Percentiles rank a stretch among this genome's conserved stretches.
phyloP scores from a whole-genome alignment of 352 stramenopile genomes.

The Phytopythium cucurbitacearum region DNA sequence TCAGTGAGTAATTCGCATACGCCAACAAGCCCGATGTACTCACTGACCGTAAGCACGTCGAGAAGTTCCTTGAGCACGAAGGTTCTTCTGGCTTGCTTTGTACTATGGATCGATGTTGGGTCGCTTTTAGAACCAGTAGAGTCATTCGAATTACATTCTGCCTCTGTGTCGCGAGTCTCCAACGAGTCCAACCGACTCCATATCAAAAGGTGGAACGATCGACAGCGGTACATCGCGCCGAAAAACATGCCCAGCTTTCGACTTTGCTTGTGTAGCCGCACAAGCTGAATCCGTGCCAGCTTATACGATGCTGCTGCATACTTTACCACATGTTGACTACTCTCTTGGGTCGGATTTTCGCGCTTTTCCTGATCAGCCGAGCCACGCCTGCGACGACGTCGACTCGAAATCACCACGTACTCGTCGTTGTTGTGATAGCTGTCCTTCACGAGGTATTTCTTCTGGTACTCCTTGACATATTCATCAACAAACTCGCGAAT shows the following conservation, averaged over 20 bases:
- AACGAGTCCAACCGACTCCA: constrained; percentile 35
- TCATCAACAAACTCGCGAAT: constrained; percentile 55
- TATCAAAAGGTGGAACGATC: constrained; percentile 57
- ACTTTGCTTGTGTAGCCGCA: constrained; percentile 62
- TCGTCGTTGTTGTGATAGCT: constrained; percentile 49
- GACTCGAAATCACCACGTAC: constrained; percentile 61
- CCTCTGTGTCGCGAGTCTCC: background rate
- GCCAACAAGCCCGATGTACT: constrained; percentile 75
- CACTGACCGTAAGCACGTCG: constrained; percentile 51
- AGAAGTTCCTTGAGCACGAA: constrained; percentile 74
- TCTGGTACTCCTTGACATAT: constrained; percentile 63
- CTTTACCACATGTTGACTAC: constrained; percentile 49
- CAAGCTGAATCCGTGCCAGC: constrained; percentile 45
- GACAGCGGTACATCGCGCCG: constrained; percentile 65
- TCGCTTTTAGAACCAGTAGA: too few species aligned
- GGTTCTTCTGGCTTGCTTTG: constrained; percentile 5
- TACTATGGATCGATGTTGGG: too few species aligned
- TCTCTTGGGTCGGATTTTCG: background rate
- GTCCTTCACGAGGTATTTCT: constrained; percentile 54
- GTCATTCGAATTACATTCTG: too few species aligned
- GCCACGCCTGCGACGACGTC: constrained; percentile 13
- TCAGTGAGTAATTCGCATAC: constrained; percentile 60
- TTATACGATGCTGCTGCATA: constrained; percentile 68
- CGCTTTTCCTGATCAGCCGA: constrained; percentile 17
- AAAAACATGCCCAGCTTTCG: constrained; percentile 72